A percentile compares a stretch with the other conserved stretches of the same genome.
Evolutionary conservation across 2,329 filamentous ascomycete species (phyloP).

Genomic region (Epichloe typhina): DNA sequence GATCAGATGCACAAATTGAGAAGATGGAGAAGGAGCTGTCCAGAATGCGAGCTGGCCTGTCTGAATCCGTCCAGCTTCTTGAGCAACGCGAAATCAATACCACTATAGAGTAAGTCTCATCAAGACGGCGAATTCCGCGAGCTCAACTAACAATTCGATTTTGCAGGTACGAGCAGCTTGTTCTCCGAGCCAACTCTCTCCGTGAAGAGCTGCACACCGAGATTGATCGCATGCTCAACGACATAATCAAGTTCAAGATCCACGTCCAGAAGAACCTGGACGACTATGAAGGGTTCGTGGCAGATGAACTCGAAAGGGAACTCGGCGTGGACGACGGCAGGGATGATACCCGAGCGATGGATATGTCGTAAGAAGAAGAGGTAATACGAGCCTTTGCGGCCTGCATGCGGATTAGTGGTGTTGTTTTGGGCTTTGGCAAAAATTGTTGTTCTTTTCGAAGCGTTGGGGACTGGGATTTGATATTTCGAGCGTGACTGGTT

Average conservation of each 20-base stretch:
- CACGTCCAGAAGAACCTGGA: constrained; percentile 87
- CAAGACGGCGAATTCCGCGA: background rate
- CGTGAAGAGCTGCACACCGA: constrained; percentile 98
- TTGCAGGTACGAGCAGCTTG: constrained; percentile 77
- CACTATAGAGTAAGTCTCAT: constrained; percentile 66
- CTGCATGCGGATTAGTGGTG: background rate
- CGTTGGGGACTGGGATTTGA: background rate
- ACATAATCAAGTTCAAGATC: constrained; percentile 97
- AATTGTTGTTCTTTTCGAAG: constrained; percentile 1
- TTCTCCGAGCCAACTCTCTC: constrained; percentile 67
- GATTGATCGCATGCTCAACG: constrained; percentile 89
- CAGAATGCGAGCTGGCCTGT: constrained; percentile 73
- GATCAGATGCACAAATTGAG: constrained; percentile 86
- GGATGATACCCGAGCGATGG: constrained; percentile 40
- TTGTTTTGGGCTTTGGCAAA: constrained; percentile 1
- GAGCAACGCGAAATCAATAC: constrained; percentile 94
- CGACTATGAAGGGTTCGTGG: constrained; percentile 87
- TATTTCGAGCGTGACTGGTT: background rate
- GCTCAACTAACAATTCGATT: background rate
- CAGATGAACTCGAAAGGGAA: constrained; percentile 83
- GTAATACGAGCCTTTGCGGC: background rate
- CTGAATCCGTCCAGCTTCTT: constrained; percentile 79
- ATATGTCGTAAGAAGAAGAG: constrained; percentile 12
- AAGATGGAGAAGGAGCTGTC: constrained; percentile 98
- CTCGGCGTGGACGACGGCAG: constrained; percentile 49